phyloP scores from a whole-genome alignment of 2,329 filamentous ascomycete species.

The Corniculantispora saksenae region DNA sequence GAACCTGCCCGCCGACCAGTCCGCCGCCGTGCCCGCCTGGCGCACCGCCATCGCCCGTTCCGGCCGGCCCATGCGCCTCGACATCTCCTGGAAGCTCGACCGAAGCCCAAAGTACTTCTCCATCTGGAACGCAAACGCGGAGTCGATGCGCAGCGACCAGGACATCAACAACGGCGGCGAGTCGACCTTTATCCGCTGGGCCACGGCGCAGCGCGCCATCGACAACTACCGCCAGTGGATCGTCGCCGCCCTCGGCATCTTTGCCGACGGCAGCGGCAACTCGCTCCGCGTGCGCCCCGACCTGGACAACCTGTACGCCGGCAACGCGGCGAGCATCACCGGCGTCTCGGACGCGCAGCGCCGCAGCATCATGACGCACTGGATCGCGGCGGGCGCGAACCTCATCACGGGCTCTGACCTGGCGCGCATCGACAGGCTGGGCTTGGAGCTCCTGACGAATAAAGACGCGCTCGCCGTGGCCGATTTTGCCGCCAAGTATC shows the following conservation, averaged over 20 bases:
- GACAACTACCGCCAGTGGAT: constrained; percentile 26
- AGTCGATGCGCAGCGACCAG: constrained; percentile 26
- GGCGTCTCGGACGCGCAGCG: constrained; percentile 24
- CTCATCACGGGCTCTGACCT: constrained; percentile 24
- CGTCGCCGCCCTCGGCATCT: constrained; percentile 22
- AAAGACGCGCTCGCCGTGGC: constrained; percentile 21
- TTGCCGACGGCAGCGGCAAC: constrained; percentile 1
- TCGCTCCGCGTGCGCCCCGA: constrained; percentile 22
- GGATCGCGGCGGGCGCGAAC: constrained; percentile 24
- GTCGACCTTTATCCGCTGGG: constrained; percentile 22
- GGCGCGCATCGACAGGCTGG: constrained; percentile 21
- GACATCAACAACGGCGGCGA: constrained; percentile 24
- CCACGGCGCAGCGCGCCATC: constrained; percentile 23
- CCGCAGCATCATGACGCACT: constrained; percentile 25
- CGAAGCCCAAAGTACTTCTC: constrained; percentile 23
- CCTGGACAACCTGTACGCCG: constrained; percentile 24
- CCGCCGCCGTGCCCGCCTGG: constrained; percentile 23
- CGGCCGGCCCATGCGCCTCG: constrained; percentile 24
- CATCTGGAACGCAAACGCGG: constrained; percentile 24
- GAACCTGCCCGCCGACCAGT: constrained; percentile 22
- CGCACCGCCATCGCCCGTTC: constrained; percentile 23
- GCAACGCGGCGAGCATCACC: constrained; percentile 20
- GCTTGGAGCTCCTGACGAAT: constrained; percentile 22
- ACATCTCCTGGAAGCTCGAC: constrained; percentile 26
- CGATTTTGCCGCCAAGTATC: constrained; percentile 24